A percentile compares a stretch with the other conserved stretches of the same genome.
Conservation (phyloP, 768 basidiomycete species). For the Cyclocybe aegerita region DNA sequence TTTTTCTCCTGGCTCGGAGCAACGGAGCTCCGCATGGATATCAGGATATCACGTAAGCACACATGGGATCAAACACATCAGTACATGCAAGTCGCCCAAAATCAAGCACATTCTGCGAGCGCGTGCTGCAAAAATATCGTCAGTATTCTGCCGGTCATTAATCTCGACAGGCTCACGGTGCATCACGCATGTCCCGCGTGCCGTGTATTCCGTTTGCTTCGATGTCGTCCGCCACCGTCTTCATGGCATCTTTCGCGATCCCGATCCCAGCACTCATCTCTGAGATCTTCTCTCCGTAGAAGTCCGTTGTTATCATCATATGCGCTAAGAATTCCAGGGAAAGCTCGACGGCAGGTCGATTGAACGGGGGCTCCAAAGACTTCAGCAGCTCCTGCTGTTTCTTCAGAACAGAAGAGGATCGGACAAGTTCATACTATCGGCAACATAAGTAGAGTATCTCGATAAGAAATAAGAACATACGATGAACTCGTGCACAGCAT, state of each 20-base stretch:
- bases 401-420: constrained; percentile 47
- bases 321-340: constrained; percentile 33
- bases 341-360: constrained; percentile 21
- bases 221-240: constrained; percentile 56
- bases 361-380: constrained; percentile 31
- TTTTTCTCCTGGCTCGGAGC: constrained; percentile 44
- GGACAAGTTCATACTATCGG: constrained; percentile 63
- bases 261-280: constrained; percentile 32
- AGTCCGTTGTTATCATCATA: constrained; percentile 43
- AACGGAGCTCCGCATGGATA: constrained; percentile 34
- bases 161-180: constrained; percentile 41
- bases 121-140: constrained; percentile 31
- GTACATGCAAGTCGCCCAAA: constrained; percentile 55
- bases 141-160: constrained; percentile 20
- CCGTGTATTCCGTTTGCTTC: constrained; percentile 60
- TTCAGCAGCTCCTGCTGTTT: constrained; percentile 48
- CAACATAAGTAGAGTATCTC: constrained; percentile 1
- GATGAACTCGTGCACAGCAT: constrained; percentile 57
- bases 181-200: constrained; percentile 22
- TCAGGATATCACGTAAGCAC: constrained; percentile 17
- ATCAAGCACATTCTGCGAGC: constrained; percentile 48
- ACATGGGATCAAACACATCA: constrained; percentile 55
- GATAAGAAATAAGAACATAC: constrained; percentile 36
- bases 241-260: constrained; percentile 57
- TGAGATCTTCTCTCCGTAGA: constrained; percentile 54